These are phyloP conservation scores for Agaricus blazei DNA, from an alignment of 768 basidiomycete species.

Conservation along the genomic window DNA sequence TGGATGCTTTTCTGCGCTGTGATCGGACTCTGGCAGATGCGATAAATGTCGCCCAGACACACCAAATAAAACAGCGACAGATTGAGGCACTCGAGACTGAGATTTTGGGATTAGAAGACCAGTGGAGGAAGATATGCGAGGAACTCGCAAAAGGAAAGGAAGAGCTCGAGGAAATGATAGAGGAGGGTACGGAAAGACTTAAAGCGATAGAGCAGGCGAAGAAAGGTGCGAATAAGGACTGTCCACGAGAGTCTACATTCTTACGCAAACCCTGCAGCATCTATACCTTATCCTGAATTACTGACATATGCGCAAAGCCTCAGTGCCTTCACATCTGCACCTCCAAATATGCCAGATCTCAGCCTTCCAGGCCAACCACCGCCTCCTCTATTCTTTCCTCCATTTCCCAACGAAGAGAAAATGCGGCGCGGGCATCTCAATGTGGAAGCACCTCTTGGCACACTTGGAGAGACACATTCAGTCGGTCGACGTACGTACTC, in stretches of 20 bases:
- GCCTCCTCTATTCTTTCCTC: conserved; percentile 80
- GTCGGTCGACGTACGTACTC: conserved; percentile 63
- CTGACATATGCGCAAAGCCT: conserved; percentile 82
- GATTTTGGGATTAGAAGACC: conserved; percentile 58
- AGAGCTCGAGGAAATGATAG: conserved; percentile 65
- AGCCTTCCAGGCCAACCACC: conserved; percentile 66
- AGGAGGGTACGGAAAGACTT: conserved; percentile 70
- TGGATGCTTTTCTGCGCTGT: conserved; percentile 53
- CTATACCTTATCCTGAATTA: conserved; percentile 79
- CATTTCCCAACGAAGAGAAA: conserved; percentile 89
- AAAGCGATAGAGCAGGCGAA: conserved; percentile 68
- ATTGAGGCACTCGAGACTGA: conserved; percentile 72
- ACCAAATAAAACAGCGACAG: conserved; percentile 71
- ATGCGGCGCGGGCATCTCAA: conserved; percentile 81
- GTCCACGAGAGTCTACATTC: background rate
- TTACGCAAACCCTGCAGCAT: conserved; percentile 34
- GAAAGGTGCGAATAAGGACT: conserved; percentile 42
- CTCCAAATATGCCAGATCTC: conserved; percentile 81
- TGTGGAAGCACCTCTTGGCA: conserved; percentile 72
- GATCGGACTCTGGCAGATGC: conserved; percentile 65
- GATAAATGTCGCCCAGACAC: conserved; percentile 58
- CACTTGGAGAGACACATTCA: conserved; percentile 76
- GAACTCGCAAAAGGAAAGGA: conserved; percentile 61
- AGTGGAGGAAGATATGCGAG: conserved; percentile 65
- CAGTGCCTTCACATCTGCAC: conserved; percentile 83